These are phyloP conservation scores for Fomitopsis palustris DNA, from an alignment of 1,284 basidiomycete species.

Conservation along the genomic window DNA sequence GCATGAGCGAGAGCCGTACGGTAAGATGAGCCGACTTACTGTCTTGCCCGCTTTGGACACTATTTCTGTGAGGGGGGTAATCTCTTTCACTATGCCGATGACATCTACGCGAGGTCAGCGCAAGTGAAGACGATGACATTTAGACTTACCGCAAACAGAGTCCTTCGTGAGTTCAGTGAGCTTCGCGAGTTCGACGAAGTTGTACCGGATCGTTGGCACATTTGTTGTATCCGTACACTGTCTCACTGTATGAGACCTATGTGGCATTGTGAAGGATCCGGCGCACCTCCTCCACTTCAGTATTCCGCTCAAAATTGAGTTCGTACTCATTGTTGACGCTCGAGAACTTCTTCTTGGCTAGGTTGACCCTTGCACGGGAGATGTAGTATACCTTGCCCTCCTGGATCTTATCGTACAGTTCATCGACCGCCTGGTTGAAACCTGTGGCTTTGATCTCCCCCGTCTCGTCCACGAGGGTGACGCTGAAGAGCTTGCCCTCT, in stretches of 20 bases:
- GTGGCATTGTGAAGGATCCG: neutral
- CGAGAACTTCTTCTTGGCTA: conserved; percentile 97
- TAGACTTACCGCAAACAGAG: conserved; percentile 65
- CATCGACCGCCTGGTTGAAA: conserved; percentile 88
- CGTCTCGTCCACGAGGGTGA: conserved; percentile 93
- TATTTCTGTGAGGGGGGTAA: conserved; percentile 67
- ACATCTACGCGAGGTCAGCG: conserved; percentile 57
- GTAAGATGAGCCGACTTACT: conserved; percentile 34
- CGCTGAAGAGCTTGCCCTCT: conserved; percentile 94
- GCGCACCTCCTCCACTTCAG: conserved; percentile 77
- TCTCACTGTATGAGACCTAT: neutral
- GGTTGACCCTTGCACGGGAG: conserved; percentile 87
- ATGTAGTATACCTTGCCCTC: conserved; percentile 95
- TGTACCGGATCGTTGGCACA: conserved; percentile 81
- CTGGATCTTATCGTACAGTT: conserved; percentile 80
- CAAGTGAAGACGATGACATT: conserved; percentile 25
- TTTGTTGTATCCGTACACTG: conserved; percentile 77
- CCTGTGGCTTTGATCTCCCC: conserved; percentile 92
- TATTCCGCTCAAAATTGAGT: conserved; percentile 81
- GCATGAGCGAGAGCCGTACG: neutral
- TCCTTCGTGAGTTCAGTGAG: conserved; percentile 74
- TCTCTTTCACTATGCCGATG: conserved; percentile 81
- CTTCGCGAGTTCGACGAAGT: conserved; percentile 69
- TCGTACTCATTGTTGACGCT: conserved; percentile 94
- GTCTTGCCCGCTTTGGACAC: conserved; percentile 71